A percentile compares a stretch with the other conserved stretches of the same genome.
phyloP scores from a whole-genome alignment of 805 yeast genomes.

The Wickerhamomyces alni region DNA sequence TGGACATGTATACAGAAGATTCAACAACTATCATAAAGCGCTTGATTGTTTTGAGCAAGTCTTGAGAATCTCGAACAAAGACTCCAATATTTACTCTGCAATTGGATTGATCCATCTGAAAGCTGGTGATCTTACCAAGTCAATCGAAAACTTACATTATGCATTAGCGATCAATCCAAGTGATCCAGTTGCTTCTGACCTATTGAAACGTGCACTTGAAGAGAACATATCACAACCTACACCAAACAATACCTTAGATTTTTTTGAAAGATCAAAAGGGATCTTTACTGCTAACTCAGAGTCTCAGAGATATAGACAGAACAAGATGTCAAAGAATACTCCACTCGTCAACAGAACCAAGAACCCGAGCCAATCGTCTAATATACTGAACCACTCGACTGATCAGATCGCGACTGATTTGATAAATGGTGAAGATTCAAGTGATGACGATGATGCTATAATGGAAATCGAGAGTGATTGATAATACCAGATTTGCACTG shows the following conservation, averaged over 20 bases:
- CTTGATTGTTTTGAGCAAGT: constrained; percentile 74
- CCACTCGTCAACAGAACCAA: constrained; percentile 24
- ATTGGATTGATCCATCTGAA: constrained; percentile 80
- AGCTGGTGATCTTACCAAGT: constrained; percentile 53
- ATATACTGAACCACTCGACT: constrained; percentile 14
- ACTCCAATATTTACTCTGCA: constrained; percentile 73
- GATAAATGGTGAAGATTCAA: constrained; percentile 27
- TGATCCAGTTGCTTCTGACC: constrained; percentile 80
- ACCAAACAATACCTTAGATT: constrained; percentile 11
- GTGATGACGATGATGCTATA: constrained; percentile 45
- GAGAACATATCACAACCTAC: constrained; percentile 31
- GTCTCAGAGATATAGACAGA: constrained; percentile 22
- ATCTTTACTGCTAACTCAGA: constrained; percentile 22
- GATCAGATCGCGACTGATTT: constrained; percentile 23
- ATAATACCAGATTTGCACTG: not conserved
- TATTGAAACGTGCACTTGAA: constrained; percentile 74
- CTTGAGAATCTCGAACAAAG: constrained; percentile 58
- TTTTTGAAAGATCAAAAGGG: constrained; percentile 24
- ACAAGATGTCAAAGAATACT: constrained; percentile 12
- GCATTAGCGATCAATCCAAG: constrained; percentile 74
- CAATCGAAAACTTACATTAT: constrained; percentile 72
- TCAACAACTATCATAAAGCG: constrained; percentile 58
- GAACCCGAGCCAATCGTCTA: constrained; percentile 1
- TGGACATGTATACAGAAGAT: constrained; percentile 80
- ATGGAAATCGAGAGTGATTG: constrained; percentile 60